Conservation (phyloP, 805 yeast genomes). For the Komagataella mondaviorum region DNA sequence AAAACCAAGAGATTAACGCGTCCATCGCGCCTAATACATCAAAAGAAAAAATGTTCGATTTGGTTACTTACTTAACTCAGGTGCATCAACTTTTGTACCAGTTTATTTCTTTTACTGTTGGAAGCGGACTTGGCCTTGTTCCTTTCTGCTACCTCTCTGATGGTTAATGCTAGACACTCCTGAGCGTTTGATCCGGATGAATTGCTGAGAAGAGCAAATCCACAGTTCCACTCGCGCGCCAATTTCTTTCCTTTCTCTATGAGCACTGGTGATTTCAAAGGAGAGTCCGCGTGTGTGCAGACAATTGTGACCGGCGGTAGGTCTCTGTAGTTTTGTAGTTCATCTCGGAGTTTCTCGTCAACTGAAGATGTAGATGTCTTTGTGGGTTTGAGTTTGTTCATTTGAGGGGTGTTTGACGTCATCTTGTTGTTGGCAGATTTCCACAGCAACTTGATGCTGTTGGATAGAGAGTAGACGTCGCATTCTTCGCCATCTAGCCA, state of each 20-base stretch:
- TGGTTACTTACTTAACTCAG: not conserved
- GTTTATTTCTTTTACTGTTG: not conserved
- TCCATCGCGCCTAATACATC: not conserved
- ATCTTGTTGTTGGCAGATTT: constrained; percentile 16
- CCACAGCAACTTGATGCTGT: constrained; percentile 47
- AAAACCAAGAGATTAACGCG: not conserved
- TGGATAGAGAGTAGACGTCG: constrained; percentile 48
- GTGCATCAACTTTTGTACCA: not conserved
- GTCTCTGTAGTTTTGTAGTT: not conserved
- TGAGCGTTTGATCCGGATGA: constrained; percentile 35
- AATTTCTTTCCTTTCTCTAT: constrained; percentile 43
- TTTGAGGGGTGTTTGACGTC: not conserved
- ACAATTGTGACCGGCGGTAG: constrained; percentile 56
- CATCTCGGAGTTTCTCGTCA: not conserved
- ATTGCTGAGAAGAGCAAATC: constrained; percentile 52
- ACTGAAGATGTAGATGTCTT: not conserved
- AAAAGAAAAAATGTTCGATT: no score
- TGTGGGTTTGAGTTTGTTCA: not conserved
- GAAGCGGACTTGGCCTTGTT: not conserved
- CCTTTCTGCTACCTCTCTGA: constrained; percentile 43
- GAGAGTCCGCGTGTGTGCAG: constrained; percentile 49
- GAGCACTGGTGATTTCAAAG: constrained; percentile 44
- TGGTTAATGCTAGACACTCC: constrained; percentile 38
- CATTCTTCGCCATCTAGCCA: constrained; percentile 58
- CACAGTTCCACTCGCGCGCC: constrained; percentile 50